Conservation (phyloP, 768 basidiomycete species). For the Cystofilobasidium macerans region DNA sequence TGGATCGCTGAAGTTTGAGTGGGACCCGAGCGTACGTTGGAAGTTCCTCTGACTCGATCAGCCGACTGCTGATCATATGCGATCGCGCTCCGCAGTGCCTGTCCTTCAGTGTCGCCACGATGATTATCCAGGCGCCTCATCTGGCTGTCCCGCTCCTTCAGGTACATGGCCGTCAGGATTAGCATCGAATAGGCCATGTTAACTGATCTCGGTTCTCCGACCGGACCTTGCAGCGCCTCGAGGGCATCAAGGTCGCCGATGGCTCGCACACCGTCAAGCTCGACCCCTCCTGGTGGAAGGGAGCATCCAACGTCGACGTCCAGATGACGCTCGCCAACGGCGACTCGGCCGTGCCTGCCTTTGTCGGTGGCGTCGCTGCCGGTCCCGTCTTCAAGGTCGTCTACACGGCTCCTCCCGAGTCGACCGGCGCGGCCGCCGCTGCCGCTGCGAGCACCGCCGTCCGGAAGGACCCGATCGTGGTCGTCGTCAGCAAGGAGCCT, state of each 20-base stretch:
- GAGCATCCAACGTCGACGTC: not conserved
- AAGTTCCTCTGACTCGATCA: not conserved
- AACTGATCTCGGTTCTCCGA: too few species aligned
- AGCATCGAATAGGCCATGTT: too few species aligned
- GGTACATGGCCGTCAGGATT: too few species aligned
- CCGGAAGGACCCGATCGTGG: not conserved
- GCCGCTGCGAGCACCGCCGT: not conserved
- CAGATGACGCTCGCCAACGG: not conserved
- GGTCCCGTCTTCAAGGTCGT: not conserved
- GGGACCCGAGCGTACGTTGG: slow-evolving; percentile 1
- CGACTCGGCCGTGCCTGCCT: not conserved
- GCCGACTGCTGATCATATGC: too few species aligned
- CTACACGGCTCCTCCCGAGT: not conserved
- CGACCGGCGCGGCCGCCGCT: not conserved
- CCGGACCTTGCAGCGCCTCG: too few species aligned
- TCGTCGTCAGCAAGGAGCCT: not conserved
- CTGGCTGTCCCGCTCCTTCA: too few species aligned
- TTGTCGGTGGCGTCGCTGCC: not conserved
- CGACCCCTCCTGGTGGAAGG: not conserved
- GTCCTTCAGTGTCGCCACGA: too few species aligned
- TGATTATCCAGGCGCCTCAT: too few species aligned
- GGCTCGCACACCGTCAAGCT: too few species aligned
- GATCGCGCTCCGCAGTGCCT: too few species aligned
- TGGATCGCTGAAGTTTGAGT: not conserved
- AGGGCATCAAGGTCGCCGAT: too few species aligned